Conservation (phyloP, 2,329 filamentous ascomycete species). For the Alternaria rosae region DNA sequence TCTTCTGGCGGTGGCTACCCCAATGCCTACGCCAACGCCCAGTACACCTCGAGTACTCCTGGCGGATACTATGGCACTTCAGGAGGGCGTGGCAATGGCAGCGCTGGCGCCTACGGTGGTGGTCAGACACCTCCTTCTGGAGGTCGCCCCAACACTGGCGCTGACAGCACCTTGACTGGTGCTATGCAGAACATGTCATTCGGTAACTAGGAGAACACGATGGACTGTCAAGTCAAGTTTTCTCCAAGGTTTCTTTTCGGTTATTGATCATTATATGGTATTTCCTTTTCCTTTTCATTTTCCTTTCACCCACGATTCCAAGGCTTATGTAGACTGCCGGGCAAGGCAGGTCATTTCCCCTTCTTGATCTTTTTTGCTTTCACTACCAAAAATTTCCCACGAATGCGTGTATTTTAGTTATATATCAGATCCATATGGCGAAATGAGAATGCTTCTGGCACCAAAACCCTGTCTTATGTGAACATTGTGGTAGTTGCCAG, state of each 20-base stretch:
- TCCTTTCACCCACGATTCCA: neutral
- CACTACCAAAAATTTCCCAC: neutral
- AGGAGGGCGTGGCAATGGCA: constrained; percentile 10
- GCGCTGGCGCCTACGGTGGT: constrained; percentile 11
- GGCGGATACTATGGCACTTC: constrained; percentile 10
- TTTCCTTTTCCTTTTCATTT: constrained; percentile 11
- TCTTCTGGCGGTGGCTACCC: constrained; percentile 8
- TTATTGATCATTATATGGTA: constrained; percentile 2
- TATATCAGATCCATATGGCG: constrained; percentile 15
- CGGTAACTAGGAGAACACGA: constrained; percentile 1
- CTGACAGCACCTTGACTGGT: constrained; percentile 21
- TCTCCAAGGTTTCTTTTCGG: neutral
- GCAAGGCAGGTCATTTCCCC: neutral
- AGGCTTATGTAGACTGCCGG: constrained; percentile 3
- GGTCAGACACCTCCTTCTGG: constrained; percentile 12
- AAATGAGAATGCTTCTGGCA: constrained; percentile 22
- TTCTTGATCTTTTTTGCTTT: neutral
- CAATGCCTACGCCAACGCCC: constrained; percentile 5
- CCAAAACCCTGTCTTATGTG: constrained; percentile 5
- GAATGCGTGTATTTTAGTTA: constrained; percentile 12
- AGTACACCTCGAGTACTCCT: constrained; percentile 6
- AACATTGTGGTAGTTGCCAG: neutral
- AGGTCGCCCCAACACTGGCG: constrained; percentile 19
- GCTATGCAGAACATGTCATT: constrained; percentile 40
- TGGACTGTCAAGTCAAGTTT: neutral